Evolutionary conservation across 371 early-diverging fungal genomes (phyloP).

Genomic region (Dichotomocladium elegans): DNA sequence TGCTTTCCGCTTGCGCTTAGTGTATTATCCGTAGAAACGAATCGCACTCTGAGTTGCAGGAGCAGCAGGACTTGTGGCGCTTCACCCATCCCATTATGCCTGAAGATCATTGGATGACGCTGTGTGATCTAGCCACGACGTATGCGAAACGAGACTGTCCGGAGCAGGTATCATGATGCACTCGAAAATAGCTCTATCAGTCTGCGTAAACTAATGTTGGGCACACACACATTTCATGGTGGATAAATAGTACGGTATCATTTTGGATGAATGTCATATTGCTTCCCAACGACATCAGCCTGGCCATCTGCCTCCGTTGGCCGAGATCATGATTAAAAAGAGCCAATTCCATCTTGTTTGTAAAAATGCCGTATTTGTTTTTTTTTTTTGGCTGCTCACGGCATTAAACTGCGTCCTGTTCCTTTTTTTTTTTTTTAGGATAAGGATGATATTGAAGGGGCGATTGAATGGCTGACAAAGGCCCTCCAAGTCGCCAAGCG

Average conservation of each 20-base stretch:
- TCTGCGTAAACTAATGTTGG: not conserved
- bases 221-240: not conserved
- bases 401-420: too few relatives aligned
- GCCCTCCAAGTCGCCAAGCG: conserved; percentile 7
- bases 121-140: not conserved
- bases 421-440: conserved; percentile 7
- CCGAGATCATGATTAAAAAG: not conserved
- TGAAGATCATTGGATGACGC: not conserved
- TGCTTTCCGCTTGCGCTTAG: too few relatives aligned
- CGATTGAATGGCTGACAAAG: conserved; percentile 13
- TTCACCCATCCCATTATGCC: not conserved
- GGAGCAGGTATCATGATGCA: too few relatives aligned
- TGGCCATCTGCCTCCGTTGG: not conserved
- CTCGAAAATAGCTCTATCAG: not conserved
- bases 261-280: not conserved
- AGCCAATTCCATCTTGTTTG: not conserved
- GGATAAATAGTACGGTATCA: not conserved
- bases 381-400: not conserved
- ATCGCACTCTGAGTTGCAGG: not conserved
- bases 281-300: not conserved
- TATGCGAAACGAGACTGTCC: not conserved
- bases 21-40: too few relatives aligned
- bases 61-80: not conserved
- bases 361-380: not conserved
- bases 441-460: conserved; percentile 5